Evolutionary conservation across 2,329 filamentous ascomycete species (phyloP), one percentile per base, ranked within the genome.

Genomic region (Colletotrichum sp.): DNA sequence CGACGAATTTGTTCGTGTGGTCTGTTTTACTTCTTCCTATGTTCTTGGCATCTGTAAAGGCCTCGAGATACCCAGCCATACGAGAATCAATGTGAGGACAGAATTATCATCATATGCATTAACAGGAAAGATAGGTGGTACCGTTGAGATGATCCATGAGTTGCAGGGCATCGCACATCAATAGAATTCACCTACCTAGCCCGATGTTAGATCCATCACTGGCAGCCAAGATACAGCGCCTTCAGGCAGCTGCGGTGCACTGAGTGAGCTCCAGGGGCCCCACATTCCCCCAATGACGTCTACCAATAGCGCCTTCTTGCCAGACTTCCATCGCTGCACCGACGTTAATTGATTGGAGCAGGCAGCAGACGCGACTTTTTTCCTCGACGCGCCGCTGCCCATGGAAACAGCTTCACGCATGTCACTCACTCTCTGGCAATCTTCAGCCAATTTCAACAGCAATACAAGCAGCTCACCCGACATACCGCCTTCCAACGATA

Each of bases 301-400:
- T 75, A 72, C 72, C 68, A 75, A 72, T 75, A 28, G 36, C 52
- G 70, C 72, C 24, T 8, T 57, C 55, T 24, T 18, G 32, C 13
- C 10, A 39, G 16, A 68, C 28, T 26, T 68, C 36, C 36, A 39
- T 39, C 24, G 34, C 59, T 52, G 43, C 43, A 52, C 43, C 43
- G 43, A 52, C 43, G n/a, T 69, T 69, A 48, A 76, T 69, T 74
- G 70, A 74, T 69, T 73, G 73, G 70, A 21, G 21, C 48, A 74
- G 71, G 74, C 73, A 75, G 55, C 73, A 76, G 74, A 76, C 74
- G 70, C 74, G 74, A 76, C 74, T 75, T 74, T 75, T 75, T 74
- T 68, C n/a, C 52, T 32, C 21, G 57, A 73, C 74, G 74, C 74
- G 74, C 74, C 70, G 70, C 26, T 32, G 57, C 67, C 24, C 67